These are phyloP conservation scores for Neofusicoccum laricinum DNA, from an alignment of 2,329 filamentous ascomycete genomes.

Conservation along the genomic window DNA sequence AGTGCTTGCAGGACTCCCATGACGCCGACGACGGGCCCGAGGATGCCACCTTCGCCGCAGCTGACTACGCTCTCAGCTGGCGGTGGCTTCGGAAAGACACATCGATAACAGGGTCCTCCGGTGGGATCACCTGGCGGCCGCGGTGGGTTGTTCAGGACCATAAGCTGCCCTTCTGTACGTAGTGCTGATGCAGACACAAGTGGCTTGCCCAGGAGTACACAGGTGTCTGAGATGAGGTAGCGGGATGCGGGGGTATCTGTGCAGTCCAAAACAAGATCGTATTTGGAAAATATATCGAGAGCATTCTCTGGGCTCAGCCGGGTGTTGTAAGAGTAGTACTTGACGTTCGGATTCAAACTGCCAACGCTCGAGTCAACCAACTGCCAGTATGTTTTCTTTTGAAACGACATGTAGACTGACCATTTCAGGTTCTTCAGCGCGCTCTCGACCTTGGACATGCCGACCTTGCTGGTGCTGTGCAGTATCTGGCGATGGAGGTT, in stretches of 20 bases:
- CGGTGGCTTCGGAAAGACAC: conserved; percentile 84
- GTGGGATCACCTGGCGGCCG: conserved; percentile 53
- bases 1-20: conserved; percentile 93
- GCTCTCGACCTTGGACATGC: conserved; percentile 77
- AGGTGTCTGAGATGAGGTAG: conserved; percentile 89
- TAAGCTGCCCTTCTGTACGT: conserved; percentile 83
- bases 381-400: not conserved
- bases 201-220: conserved; percentile 73
- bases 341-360: conserved; percentile 71
- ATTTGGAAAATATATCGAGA: conserved; percentile 61
- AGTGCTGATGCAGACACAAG: conserved; percentile 89
- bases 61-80: conserved; percentile 77
- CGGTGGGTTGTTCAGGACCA: conserved; percentile 81
- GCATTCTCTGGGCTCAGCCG: conserved; percentile 70
- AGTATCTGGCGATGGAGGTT: conserved; percentile 92
- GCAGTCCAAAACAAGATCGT: conserved; percentile 88
- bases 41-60: conserved; percentile 88
- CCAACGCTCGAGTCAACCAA: not conserved
- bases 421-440: conserved; percentile 45
- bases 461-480: conserved; percentile 69
- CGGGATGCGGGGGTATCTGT: conserved; percentile 90
- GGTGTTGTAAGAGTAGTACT: conserved; percentile 59
- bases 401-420: conserved; percentile 32
- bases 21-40: conserved; percentile 86
- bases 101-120: conserved; percentile 86